phyloP scores from a whole-genome alignment of 2,329 filamentous ascomycete genomes.

The Drechslerella stenobrocha region DNA sequence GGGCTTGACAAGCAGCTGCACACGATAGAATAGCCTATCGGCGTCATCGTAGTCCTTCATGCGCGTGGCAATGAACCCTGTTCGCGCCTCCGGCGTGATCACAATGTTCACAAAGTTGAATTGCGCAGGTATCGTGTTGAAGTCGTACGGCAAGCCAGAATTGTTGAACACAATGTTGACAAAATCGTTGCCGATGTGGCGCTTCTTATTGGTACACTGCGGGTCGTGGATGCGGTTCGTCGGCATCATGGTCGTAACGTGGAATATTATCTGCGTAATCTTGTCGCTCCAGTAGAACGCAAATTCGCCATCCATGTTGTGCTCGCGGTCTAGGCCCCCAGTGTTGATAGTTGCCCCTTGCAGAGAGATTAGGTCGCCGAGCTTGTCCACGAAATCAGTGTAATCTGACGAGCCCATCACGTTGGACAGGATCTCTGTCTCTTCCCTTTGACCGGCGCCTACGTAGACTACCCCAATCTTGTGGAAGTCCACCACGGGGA shows the following conservation, averaged over 20 bases:
- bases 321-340: conserved; percentile 79
- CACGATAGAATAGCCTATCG: conserved; percentile 72
- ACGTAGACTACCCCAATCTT: conserved; percentile 95
- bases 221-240: conserved; percentile 77
- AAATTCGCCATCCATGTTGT: conserved; percentile 79
- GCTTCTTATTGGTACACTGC: conserved; percentile 80
- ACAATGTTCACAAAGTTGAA: conserved; percentile 98
- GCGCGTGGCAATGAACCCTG: conserved; percentile 71
- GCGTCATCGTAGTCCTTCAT: conserved; percentile 55
- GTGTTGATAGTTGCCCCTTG: conserved; percentile 87
- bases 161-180: conserved; percentile 99
- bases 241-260: conserved; percentile 97
- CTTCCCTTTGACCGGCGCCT: conserved; percentile 78
- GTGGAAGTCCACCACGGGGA: conserved; percentile 87
- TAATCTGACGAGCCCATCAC: conserved; percentile 85
- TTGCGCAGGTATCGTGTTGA: conserved; percentile 88
- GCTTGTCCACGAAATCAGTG: conserved; percentile 75
- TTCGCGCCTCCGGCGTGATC: conserved; percentile 81
- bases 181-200: conserved; percentile 94
- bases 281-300: conserved; percentile 94
- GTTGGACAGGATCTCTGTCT: conserved; percentile 84
- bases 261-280: conserved; percentile 92
- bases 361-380: conserved; percentile 79
- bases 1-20: conserved; percentile 83
- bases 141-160: conserved; percentile 83